Conservation (phyloP, 202 grass and related monocot species). For the Eragrostis tef region DNA sequence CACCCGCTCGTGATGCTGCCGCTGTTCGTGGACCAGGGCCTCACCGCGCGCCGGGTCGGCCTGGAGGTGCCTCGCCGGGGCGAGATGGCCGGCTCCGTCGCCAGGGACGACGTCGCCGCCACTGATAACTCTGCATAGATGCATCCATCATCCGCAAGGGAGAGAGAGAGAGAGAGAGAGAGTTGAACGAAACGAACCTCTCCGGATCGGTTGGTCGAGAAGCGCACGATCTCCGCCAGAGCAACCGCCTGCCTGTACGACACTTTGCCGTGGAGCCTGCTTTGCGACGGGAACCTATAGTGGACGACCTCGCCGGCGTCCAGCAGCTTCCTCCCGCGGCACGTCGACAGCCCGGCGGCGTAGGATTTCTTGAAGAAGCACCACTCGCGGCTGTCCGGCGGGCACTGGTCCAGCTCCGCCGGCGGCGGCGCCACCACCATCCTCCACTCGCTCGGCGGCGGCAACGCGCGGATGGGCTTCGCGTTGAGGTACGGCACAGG, state of each 20-base stretch:
- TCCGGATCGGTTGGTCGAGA: constrained; percentile 80
- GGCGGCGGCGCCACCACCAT: constrained; percentile 52
- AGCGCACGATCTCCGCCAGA: constrained; percentile 67
- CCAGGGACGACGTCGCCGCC: no score
- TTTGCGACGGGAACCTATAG: constrained; percentile 66
- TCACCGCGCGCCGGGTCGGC: neutral
- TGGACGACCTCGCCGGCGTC: constrained; percentile 70
- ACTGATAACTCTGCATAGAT: no score
- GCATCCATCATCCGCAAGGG: no score
- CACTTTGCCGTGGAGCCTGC: constrained; percentile 33
- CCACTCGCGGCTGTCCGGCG: constrained; percentile 59
- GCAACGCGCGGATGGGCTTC: constrained; percentile 56
- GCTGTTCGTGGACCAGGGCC: neutral
- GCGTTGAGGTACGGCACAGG: constrained; percentile 64
- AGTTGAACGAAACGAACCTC: constrained; percentile 60
- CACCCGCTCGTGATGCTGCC: neutral
- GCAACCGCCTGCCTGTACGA: constrained; percentile 54
- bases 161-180: no score
- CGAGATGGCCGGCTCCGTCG: neutral
- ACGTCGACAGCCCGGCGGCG: constrained; percentile 63
- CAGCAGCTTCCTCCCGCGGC: constrained; percentile 57
- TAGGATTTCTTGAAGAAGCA: constrained; percentile 64
- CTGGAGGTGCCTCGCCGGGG: no score
- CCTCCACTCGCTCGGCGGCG: constrained; percentile 47
- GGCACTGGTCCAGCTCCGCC: constrained; percentile 57